Base-by-base conservation (phyloP, 768 basidiomycete genomes). In the Gelatoporia subvermispora region DNA sequence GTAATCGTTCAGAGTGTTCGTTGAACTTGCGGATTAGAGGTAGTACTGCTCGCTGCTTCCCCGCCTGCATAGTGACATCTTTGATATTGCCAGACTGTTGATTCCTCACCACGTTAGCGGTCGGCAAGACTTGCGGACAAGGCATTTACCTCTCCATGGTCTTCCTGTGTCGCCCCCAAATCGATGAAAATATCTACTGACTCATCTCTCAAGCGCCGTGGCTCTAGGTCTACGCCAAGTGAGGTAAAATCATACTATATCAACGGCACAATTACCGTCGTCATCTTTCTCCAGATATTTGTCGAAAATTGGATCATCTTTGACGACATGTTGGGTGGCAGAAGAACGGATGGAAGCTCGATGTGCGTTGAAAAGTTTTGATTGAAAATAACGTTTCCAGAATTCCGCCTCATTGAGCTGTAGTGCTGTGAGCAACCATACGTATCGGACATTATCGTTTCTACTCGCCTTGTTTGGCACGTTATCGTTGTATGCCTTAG, bases 1-100 rank as follows among this genome's bases (percentile, higher is more conserved):
- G 70, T 9, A 97, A 71, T 55, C 93, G 72, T 57, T 95, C 92
- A 0, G 93, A 96, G 65, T 99, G 96, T 60, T 97, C 93, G 60
- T 98, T 99, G 69, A 99, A 98, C 63, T 94, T 89, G 42, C 95
- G 78, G 55, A 99, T 98, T 41, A 98, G 75, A 0, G 96, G 96
- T 20, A 99, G 68, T 11, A 90, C 88, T 31, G 84, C 86, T 43
- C 83, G 77, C 64, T 96, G 88, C 59, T 85, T 79, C 15, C 96
- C 96, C 13, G 95, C 83, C 63, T 91, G 91, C 96, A 98, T 99
- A 1, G 96, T 98, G 20, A 89, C 63, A 58, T 99, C 96, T 63
- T 78, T 84, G 55, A 85, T 81, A 57, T 95, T 95, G 17, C 91
- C 90, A 2, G 88, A 88, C 91, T 96, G 55, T 25, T 46, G 4